Conservation (phyloP, 495 filamentous ascomycete genomes). For the Viridothelium virens region DNA sequence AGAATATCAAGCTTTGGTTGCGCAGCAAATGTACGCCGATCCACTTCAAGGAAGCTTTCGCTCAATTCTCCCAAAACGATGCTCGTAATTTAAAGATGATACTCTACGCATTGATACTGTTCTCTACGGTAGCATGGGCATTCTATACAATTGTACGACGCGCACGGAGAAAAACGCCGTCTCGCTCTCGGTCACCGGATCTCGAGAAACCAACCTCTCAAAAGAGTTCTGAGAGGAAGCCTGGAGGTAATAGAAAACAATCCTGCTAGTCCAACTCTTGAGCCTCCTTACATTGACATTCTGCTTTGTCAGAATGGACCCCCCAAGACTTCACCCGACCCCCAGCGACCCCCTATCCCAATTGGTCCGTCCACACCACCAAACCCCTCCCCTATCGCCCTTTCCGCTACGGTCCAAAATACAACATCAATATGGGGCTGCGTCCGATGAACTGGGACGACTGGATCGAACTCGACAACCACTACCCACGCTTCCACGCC, state of each 20-base stretch:
- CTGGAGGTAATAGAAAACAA: slow-evolving; percentile 29
- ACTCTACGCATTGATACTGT: slow-evolving; percentile 19
- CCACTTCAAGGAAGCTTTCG: background rate
- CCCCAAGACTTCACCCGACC: slow-evolving; percentile 64
- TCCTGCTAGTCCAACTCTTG: background rate
- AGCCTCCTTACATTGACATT: background rate
- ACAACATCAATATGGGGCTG: slow-evolving; percentile 78
- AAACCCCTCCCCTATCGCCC: slow-evolving; percentile 79
- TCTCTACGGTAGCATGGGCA: slow-evolving; percentile 16
- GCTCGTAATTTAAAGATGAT: slow-evolving; percentile 16
- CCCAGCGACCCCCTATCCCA: slow-evolving; percentile 54
- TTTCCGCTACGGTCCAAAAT: slow-evolving; percentile 72
- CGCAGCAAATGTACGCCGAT: slow-evolving; percentile 19
- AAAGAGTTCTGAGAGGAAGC: slow-evolving; percentile 24
- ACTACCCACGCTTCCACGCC: slow-evolving; percentile 68
- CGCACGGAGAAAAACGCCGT: slow-evolving; percentile 13
- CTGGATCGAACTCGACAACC: slow-evolving; percentile 86
- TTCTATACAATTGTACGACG: background rate
- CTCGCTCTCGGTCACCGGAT: slow-evolving; percentile 26
- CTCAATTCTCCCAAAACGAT: background rate
- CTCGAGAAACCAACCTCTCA: slow-evolving; percentile 30
- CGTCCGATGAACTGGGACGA: slow-evolving; percentile 69
- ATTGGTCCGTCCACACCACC: slow-evolving; percentile 64
- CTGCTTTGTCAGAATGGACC: slow-evolving; percentile 50
- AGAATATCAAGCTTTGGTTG: slow-evolving; percentile 24